Evolutionary conservation across 169 alveolate species (phyloP).

Genomic region (Eimeria zaria): DNA sequence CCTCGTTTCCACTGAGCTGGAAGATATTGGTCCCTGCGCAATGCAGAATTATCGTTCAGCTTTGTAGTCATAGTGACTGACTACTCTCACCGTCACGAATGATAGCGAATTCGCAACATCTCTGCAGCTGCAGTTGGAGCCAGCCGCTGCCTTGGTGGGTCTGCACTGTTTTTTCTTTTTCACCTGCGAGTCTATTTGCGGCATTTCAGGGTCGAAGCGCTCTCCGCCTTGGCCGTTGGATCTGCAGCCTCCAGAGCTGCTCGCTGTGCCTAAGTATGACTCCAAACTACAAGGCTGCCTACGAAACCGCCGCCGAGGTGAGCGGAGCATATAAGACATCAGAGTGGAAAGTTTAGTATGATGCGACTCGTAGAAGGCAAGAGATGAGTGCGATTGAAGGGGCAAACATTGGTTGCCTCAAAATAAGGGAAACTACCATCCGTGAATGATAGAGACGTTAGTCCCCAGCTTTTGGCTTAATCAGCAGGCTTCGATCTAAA

Average conservation of each 20-base stretch:
- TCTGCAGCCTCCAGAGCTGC: constrained; percentile 67
- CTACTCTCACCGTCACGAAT: neutral
- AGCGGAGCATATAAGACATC: neutral
- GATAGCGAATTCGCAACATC: neutral
- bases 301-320: constrained; percentile 83
- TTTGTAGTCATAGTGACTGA: neutral
- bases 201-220: constrained; percentile 78
- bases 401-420: neutral
- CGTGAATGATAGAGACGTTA: neutral
- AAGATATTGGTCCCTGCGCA: neutral
- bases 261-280: constrained; percentile 59
- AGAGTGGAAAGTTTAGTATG: neutral
- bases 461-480: neutral
- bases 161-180: neutral
- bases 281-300: constrained; percentile 79
- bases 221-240: constrained; percentile 79
- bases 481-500: neutral
- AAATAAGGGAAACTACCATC: neutral
- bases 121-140: neutral
- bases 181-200: neutral
- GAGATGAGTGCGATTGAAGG: neutral
- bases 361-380: neutral
- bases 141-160: neutral
- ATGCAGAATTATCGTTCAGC: neutral
- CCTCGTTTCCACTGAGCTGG: neutral